Conservation (phyloP, 1,284 basidiomycete species). For the Ganoderma sp. region DNA sequence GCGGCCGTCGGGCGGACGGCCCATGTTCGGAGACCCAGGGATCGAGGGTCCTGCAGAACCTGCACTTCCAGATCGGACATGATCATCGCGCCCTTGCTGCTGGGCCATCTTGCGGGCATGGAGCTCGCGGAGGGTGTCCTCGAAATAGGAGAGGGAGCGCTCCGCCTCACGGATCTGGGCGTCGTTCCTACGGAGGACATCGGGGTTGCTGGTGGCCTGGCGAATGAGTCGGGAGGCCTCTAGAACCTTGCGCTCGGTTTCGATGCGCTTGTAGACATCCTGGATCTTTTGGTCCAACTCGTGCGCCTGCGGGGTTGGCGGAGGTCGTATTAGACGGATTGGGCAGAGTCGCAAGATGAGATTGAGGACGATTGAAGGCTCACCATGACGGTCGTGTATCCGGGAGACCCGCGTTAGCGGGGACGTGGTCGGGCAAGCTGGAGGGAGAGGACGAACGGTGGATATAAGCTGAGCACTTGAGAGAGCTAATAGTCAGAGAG, state of each 20-base stretch:
- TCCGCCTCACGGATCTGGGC: slow-evolving; percentile 90
- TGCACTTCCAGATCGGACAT: slow-evolving; percentile 52
- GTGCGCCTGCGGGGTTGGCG: slow-evolving; percentile 42
- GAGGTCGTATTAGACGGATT: slow-evolving; percentile 19
- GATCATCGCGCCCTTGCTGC: slow-evolving; percentile 54
- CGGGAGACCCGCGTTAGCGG: slow-evolving; percentile 31
- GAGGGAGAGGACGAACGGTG: slow-evolving; percentile 14
- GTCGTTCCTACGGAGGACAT: slow-evolving; percentile 83
- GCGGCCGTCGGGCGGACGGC: slow-evolving; percentile 49
- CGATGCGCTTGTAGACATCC: slow-evolving; percentile 89
- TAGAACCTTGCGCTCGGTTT: slow-evolving; percentile 91
- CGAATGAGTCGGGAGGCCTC: slow-evolving; percentile 84
- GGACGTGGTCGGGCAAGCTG: slow-evolving; percentile 24
- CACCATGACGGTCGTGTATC: slow-evolving; percentile 37
- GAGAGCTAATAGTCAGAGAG: slow-evolving; percentile 6
- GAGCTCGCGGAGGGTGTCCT: slow-evolving; percentile 84
- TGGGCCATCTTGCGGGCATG: slow-evolving; percentile 76
- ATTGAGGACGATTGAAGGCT: slow-evolving; percentile 15
- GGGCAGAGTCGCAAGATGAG: slow-evolving; percentile 7
- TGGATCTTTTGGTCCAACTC: slow-evolving; percentile 92
- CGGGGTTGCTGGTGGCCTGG: slow-evolving; percentile 85
- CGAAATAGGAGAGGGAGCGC: slow-evolving; percentile 86
- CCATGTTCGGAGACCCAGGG: slow-evolving; percentile 36
- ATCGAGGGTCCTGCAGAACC: slow-evolving; percentile 43
- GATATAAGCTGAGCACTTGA: slow-evolving; percentile 11